Base-by-base conservation (phyloP, 1,284 basidiomycete genomes). In the Xerocomus nothofagi region DNA sequence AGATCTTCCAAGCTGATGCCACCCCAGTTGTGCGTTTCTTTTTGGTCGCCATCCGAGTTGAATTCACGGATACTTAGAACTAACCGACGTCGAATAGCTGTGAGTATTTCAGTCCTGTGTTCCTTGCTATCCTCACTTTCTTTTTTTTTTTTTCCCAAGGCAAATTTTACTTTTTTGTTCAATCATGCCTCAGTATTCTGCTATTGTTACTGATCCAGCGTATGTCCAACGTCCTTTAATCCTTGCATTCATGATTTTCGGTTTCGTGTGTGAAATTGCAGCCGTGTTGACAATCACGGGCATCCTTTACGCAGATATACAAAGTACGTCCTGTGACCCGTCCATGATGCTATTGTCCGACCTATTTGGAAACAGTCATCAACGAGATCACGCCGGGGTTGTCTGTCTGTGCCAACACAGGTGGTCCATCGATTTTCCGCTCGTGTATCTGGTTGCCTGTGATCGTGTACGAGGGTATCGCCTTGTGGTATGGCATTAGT, bases 371-470 rank as follows among this genome's bases (percentile, higher is more conserved):
- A 27, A 27, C 3, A 61, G 61, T 47, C 17, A 37, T 32, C 14
- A 51, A 61, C 24, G 31, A 61, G 31, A 26, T 53, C 1, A 0
- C 15, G 5, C 3, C 23, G 12, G 47, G 53, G 5, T 21, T 52
- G 6, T 44, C 47, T 31, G 57, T 61, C 18, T 60, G 59, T 32
- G 41, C 61, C 0, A 6, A 4, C 24, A 14, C n/a, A n/a, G 15
- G 3, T 0, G 36, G 17, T 0, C 54, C 54, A 6, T 21, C 49
- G 0, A 60, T 52, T 43, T 62, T 27, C 14, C 33, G 17, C 17
- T 12, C 41, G 4, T 60, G 56, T 12, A 15, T 45, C 9, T 60
- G 59, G 61, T 23, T 64, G 14, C 61, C 59, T 3, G 29, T 51
- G 21, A 26, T 61, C 30, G 4, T 48, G 15, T 60, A 37, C 8